Base-by-base conservation (phyloP, 192 early-diverging fungal species). In the Gamsiella multidivaricata region DNA sequence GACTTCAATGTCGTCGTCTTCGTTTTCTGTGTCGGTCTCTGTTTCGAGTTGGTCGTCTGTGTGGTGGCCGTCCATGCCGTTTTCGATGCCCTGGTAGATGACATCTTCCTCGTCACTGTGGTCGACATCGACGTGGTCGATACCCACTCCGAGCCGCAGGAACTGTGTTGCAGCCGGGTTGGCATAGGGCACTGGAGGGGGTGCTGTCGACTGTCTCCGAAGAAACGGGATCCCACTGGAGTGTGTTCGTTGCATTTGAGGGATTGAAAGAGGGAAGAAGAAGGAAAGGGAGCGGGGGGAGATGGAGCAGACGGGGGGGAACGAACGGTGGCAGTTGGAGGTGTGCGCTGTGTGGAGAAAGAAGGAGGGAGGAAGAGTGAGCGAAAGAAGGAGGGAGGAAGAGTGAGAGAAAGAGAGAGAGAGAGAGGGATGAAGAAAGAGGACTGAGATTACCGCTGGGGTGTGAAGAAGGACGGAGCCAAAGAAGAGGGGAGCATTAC, bases 91-190 rank as follows among this genome's bases (percentile, higher is more conserved):
- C 26, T 70, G 60, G 23, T 62, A 62, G 25, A 62, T 49, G 33
- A 37, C 60, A 34, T 71, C 69, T 17, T 71, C 69, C 1, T 71
- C 69, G 29, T 62, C 69, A 25, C 60, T 71, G 14, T 61, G 69
- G 9, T 62, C 69, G 5, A 71, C 60, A 29, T 71, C 69, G 3
- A 71, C 69, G 41, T 71, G 69, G 34, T 71, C 69, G 29, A 71
- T 71, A 32, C 69, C 69, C 8, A 71, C 69, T 17, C 69, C 69
- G 20, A 71, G 60, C 0, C 69, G 69, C 17, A 71, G 28, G 32
- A 71, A 71, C 43, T 71, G 69, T 29, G 69, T 62, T 15, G 69
- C 69, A n/a, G 69, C 69, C 31, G 69, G 60, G 34, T 62, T 53
- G 42, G 59, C 69, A 22, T 70, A 70, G 23, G 69, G 45, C 14